Evolutionary conservation across 345 rosid genomes (phyloP), one percentile per base, ranked within the genome.

Genomic region (Heritiera fomes): DNA sequence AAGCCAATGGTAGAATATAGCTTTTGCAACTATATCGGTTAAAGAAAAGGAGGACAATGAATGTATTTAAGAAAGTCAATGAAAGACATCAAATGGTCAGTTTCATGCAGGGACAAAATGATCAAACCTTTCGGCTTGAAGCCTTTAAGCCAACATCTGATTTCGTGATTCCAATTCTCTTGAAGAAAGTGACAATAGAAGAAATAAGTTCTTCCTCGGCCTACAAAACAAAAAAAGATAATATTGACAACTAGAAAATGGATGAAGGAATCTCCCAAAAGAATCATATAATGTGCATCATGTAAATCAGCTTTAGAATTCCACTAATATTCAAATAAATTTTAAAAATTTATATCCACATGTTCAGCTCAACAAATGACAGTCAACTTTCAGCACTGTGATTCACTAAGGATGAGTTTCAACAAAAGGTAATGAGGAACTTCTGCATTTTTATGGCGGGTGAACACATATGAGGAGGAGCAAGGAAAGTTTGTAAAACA

Each of bases 131-230:
- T 76, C 99, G 90, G 85, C 99, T 96, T 28, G 98, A 93, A 87
- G 92, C 87, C 85, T 87, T 93, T 82, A 96, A 92, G 77, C 99
- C 98, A 75, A 96, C 92, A 83, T 96, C 98, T 56, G 93, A 87
- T 47, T 92, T 82, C 41, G 92, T 89, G 80, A 96, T 88, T 73
- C 99, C 98, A 86, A 93, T 80, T 80, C 86, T 86, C 85, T 90
- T 93, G 86, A 93, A 93, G 87, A 93, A 92, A 52, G 97, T 84
- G 72, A 91, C 86, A 58, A 93, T 86, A 46, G 99, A 88, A 67
- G 98, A 92, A 67, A 93, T 84, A 46, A 93, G 96, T 82, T 95
- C 99, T 47, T 98, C 98, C 89, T 95, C 99, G 38, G 97, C 98
- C 99, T 93, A 82, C 56, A 82, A 61, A 46, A n/a, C n/a, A n/a